phyloP scores from a whole-genome alignment of 805 yeast species.

The Saturnispora ahearnii region DNA sequence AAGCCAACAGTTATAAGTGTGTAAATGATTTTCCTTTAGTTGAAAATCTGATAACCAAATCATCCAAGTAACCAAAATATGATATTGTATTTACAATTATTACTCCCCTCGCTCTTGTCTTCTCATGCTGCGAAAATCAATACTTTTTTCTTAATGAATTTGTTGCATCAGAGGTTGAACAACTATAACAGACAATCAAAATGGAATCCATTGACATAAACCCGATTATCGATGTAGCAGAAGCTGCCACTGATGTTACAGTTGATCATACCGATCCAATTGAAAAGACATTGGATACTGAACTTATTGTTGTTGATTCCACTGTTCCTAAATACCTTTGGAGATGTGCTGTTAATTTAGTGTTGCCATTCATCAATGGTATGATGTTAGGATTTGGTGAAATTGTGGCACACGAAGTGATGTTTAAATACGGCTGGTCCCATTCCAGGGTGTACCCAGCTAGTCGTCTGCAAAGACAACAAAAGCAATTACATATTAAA shows the following conservation, averaged over 20 bases:
- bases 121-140: background rate
- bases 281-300: background rate
- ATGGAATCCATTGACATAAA: background rate
- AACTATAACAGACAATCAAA: background rate
- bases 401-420: constrained; percentile 85
- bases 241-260: background rate
- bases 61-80: background rate
- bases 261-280: background rate
- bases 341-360: constrained; percentile 60
- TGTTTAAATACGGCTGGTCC: constrained; percentile 67
- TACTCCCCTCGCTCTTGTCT: background rate
- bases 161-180: background rate
- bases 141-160: background rate
- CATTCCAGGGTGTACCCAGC: constrained; percentile 50
- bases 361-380: constrained; percentile 86
- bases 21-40: too few relatives aligned
- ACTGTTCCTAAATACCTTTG: constrained; percentile 24
- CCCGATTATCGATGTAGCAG: background rate
- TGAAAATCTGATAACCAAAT: background rate
- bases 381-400: constrained; percentile 96
- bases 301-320: background rate
- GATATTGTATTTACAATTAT: background rate
- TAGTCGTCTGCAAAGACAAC: background rate
- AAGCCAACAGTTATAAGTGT: too few relatives aligned
- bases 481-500: background rate